A percentile compares a stretch with the other conserved stretches of the same genome.
Conservation (phyloP, 2,329 filamentous ascomycete species). For the Trichoderma sp. region DNA sequence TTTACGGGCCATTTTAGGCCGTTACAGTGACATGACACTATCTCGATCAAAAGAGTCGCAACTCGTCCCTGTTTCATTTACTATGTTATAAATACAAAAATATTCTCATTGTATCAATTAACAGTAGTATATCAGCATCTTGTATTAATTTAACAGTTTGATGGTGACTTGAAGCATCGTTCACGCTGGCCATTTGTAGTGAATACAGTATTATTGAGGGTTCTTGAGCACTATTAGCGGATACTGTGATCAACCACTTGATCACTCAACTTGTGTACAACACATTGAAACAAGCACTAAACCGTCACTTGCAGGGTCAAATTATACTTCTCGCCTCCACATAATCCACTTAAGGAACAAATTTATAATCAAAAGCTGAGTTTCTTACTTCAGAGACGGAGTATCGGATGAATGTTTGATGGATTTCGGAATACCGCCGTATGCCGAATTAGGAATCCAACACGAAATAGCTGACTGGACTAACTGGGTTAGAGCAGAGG, state of each 20-base stretch:
- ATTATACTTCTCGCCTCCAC: background rate
- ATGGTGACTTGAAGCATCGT: background rate
- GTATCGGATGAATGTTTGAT: background rate
- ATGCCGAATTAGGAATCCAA: background rate
- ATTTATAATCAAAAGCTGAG: background rate
- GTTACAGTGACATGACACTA: background rate
- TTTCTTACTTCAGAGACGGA: background rate
- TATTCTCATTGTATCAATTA: rapidly evolving
- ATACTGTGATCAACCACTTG: too few relatives aligned
- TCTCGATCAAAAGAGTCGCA: background rate
- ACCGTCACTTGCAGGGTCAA: background rate
- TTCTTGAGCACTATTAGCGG: too few relatives aligned
- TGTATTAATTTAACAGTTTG: background rate
- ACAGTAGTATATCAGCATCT: rapidly evolving
- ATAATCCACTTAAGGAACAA: background rate
- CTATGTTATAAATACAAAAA: background rate
- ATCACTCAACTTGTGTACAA: background rate
- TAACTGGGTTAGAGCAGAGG: background rate
- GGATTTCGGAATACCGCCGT: background rate
- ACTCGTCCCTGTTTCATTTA: background rate
- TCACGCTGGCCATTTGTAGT: background rate
- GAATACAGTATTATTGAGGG: background rate
- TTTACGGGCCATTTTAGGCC: background rate
- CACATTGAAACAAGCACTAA: background rate
- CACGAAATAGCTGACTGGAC: background rate